phyloP scores from a whole-genome alignment of 1,284 basidiomycete species.

The Boletus nobilissimus region DNA sequence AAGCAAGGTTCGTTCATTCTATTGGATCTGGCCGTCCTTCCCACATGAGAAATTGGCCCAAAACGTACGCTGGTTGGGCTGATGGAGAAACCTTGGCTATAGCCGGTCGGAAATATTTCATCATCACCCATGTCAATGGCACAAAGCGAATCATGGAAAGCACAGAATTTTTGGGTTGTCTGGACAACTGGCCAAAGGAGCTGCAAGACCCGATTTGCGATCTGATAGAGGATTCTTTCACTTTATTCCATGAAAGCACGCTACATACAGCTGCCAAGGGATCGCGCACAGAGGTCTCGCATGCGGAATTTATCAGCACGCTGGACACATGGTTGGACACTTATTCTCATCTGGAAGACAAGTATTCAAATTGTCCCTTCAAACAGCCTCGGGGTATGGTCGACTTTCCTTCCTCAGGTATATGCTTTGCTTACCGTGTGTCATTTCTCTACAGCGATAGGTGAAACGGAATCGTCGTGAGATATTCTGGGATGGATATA shows the following conservation, averaged over 20 bases:
- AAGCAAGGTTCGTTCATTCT: background rate
- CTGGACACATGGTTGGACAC: background rate
- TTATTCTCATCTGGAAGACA: background rate
- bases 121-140: background rate
- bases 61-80: background rate
- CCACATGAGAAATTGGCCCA: background rate
- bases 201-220: background rate
- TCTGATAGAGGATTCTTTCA: background rate
- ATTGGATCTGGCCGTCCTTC: background rate
- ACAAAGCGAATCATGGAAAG: background rate
- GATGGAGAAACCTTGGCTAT: background rate
- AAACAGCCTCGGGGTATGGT: background rate
- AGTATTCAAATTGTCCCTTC: slow-evolving; percentile 11
- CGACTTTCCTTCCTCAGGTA: too few species aligned
- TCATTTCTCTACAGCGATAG: too few species aligned
- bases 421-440: background rate
- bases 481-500: too few species aligned
- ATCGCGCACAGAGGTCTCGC: background rate
- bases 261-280: background rate
- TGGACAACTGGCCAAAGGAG: slow-evolving; percentile 12
- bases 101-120: background rate
- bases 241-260: background rate
- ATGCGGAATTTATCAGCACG: background rate
- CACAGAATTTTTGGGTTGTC: background rate
- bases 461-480: too few species aligned